Evolutionary conservation across 768 basidiomycete genomes (phyloP).

Genomic region (Polyporus arcularius): DNA sequence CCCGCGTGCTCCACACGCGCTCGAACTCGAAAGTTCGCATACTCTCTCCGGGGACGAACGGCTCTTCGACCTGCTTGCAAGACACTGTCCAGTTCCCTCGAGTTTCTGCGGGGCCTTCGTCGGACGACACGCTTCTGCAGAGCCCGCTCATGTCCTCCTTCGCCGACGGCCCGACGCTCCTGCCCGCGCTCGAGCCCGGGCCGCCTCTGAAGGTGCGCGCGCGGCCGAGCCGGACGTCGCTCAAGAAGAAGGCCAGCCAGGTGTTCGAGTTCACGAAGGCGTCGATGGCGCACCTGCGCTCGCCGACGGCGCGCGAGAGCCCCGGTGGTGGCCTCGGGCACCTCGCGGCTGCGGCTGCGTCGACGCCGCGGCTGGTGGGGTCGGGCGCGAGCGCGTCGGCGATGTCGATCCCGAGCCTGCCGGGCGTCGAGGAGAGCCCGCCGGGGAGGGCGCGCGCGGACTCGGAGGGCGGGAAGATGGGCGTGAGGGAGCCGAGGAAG

Average conservation of each 20-base stretch:
- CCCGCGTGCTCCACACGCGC: neutral
- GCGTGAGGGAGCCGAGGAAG: conserved; percentile 9
- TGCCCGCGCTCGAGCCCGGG: conserved; percentile 14
- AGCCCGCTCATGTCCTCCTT: neutral
- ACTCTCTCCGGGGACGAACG: neutral
- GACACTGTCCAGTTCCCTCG: neutral
- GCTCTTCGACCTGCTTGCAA: neutral
- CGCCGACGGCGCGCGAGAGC: neutral
- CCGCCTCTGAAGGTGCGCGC: conserved; percentile 5
- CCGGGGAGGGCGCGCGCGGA: neutral
- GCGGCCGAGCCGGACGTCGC: conserved; percentile 7
- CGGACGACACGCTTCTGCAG: conserved; percentile 1
- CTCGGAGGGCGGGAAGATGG: neutral
- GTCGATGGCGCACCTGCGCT: conserved; percentile 14
- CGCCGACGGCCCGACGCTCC: neutral
- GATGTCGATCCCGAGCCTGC: neutral
- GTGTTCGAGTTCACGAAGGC: conserved; percentile 17
- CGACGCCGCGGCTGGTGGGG: neutral
- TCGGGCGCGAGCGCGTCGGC: neutral
- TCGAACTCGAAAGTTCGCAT: conserved; percentile 13
- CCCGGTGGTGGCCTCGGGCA: neutral
- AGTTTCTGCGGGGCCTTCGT: no score
- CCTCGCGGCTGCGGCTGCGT: neutral
- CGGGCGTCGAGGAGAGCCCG: neutral
- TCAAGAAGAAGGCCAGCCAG: conserved; percentile 20